Evolutionary conservation across 2,329 filamentous ascomycete genomes (phyloP).

Genomic region (Aspergillus sp.): DNA sequence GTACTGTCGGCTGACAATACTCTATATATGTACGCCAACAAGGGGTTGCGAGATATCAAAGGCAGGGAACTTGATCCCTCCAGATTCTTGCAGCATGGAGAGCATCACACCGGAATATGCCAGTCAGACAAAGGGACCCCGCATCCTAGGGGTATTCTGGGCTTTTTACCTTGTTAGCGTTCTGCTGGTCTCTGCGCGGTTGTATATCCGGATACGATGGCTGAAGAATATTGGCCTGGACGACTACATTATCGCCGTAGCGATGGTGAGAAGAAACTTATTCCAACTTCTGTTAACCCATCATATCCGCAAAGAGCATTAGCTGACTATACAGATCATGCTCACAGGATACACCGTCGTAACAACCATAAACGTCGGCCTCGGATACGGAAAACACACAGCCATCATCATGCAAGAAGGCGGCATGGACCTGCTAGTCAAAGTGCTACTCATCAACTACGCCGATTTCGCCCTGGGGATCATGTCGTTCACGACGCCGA

Average conservation of each 20-base stretch:
- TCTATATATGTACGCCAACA: background rate
- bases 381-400: conserved; percentile 44
- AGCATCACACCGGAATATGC: background rate
- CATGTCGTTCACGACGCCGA: conserved; percentile 29
- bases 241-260: conserved; percentile 37
- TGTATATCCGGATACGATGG: conserved; percentile 34
- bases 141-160: conserved; percentile 33
- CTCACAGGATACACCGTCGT: conserved; percentile 22
- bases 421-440: background rate
- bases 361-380: conserved; percentile 33
- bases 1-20: background rate
- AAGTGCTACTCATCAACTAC: conserved; percentile 20
- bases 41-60: background rate
- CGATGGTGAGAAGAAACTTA: conserved; percentile 24
- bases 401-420: conserved; percentile 27
- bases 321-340: conserved; percentile 9
- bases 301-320: too few relatives aligned
- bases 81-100: background rate
- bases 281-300: too few relatives aligned
- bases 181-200: conserved; percentile 31
- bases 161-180: conserved; percentile 30
- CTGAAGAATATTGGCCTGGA: conserved; percentile 36
- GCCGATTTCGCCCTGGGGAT: conserved; percentile 30
- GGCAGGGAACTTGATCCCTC: background rate
- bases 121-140: conserved; percentile 34